Evolutionary conservation across 192 early-diverging fungal species (phyloP).

Genomic region (Umbelopsis sp.): DNA sequence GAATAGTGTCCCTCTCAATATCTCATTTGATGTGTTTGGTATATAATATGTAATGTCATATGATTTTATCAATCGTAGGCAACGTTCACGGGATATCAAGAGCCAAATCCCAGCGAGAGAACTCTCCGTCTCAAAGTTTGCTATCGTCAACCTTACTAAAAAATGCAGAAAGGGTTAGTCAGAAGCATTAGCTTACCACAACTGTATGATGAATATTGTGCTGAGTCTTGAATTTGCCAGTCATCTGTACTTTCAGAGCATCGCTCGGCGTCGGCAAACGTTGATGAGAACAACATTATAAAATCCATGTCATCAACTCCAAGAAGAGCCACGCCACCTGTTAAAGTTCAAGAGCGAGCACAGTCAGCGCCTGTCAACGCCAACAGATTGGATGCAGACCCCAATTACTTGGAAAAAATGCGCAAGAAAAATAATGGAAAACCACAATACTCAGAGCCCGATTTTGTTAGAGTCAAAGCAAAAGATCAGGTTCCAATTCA

Average conservation of each 20-base stretch:
- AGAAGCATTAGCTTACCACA: neutral
- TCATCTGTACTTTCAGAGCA: neutral
- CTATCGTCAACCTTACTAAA: neutral
- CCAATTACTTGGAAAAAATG: neutral
- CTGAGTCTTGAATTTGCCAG: neutral
- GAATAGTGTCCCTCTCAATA: neutral
- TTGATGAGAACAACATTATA: neutral
- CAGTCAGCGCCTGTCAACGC: neutral
- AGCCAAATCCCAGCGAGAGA: neutral
- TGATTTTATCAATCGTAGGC: neutral
- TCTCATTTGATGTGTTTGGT: too few species aligned
- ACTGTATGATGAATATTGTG: neutral
- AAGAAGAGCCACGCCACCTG: neutral
- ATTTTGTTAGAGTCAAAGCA: slow-evolving; percentile 39
- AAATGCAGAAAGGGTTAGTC: slow-evolving; percentile 11
- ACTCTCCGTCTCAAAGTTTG: neutral
- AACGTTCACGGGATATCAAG: neutral
- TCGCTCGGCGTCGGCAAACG: neutral
- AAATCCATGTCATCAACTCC: neutral
- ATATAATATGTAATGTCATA: neutral
- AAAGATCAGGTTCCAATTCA: slow-evolving; percentile 78
- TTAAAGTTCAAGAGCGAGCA: neutral
- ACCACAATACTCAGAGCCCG: slow-evolving; percentile 1
- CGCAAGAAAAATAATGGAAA: neutral
- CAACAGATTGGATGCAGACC: slow-evolving; percentile 6